Conservation (phyloP, 106 monocot species). For the Dendrobium officinale region DNA sequence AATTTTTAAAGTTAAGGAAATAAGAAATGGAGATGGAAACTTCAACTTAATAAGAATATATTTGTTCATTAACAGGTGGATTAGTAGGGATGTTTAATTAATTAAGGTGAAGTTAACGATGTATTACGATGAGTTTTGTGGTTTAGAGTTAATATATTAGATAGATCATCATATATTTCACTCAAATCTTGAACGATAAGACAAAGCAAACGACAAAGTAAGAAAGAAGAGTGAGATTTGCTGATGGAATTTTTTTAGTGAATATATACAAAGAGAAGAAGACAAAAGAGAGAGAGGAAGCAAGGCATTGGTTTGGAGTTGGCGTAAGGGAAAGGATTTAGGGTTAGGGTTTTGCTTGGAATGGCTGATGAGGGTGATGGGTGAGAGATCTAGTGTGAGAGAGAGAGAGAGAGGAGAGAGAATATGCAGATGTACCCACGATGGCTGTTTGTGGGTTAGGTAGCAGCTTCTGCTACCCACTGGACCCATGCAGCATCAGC, state of each 20-base stretch:
- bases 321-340: neutral
- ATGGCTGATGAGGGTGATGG: neutral
- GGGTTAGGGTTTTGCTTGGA: neutral
- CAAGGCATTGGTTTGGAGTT: neutral
- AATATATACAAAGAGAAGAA: neutral
- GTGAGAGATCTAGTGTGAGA: neutral
- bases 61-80: too few relatives aligned
- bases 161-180: too few relatives aligned
- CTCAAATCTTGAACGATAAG: too few relatives aligned
- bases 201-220: too few relatives aligned
- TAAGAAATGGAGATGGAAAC: neutral
- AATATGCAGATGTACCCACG: neutral
- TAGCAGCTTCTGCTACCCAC: neutral
- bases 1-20: neutral
- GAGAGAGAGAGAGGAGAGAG: neutral
- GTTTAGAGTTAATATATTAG: too few relatives aligned
- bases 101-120: too few relatives aligned
- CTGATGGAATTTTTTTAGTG: neutral
- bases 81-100: too few relatives aligned
- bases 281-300: neutral
- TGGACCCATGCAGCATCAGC: neutral
- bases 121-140: too few relatives aligned
- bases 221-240: neutral
- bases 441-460: slow-evolving; percentile 1
- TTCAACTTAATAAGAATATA: too few relatives aligned